These are phyloP conservation scores for Hanseniaspora occidentalis DNA, from an alignment of 805 yeast species.

Conservation along the genomic window DNA sequence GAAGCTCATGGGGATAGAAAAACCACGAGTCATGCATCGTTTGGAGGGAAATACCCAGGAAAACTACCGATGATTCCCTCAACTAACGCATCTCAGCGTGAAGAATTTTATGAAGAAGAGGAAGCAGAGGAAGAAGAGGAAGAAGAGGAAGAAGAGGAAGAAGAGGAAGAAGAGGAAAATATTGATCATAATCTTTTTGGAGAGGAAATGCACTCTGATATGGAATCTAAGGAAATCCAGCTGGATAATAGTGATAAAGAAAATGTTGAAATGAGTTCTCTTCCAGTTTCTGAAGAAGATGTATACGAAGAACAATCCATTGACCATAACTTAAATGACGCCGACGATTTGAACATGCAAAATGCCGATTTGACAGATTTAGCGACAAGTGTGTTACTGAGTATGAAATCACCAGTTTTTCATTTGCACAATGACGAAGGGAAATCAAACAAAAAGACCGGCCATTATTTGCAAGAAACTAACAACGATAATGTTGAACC, in stretches of 20 bases:
- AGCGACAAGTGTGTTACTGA: conserved; percentile 6
- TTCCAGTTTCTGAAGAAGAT: background rate
- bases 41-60: background rate
- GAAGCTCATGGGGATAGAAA: background rate
- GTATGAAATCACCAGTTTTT: background rate
- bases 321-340: background rate
- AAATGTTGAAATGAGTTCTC: conserved; percentile 1
- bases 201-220: background rate
- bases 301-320: background rate
- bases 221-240: background rate
- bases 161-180: conserved; percentile 9
- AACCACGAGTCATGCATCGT: background rate
- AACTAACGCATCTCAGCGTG: background rate
- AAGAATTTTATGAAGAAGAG: background rate
- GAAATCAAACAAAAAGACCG: background rate
- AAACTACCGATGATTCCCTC: background rate
- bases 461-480: background rate
- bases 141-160: conserved; percentile 9
- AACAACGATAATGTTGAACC: too few species aligned
- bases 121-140: conserved; percentile 1
- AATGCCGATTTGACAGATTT: background rate
- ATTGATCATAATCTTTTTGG: conserved; percentile 4
- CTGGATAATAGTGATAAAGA: background rate
- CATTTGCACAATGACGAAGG: background rate
- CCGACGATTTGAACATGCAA: background rate